Conservation (phyloP, 495 filamentous ascomycete genomes). For the Penicillium roqueforti region DNA sequence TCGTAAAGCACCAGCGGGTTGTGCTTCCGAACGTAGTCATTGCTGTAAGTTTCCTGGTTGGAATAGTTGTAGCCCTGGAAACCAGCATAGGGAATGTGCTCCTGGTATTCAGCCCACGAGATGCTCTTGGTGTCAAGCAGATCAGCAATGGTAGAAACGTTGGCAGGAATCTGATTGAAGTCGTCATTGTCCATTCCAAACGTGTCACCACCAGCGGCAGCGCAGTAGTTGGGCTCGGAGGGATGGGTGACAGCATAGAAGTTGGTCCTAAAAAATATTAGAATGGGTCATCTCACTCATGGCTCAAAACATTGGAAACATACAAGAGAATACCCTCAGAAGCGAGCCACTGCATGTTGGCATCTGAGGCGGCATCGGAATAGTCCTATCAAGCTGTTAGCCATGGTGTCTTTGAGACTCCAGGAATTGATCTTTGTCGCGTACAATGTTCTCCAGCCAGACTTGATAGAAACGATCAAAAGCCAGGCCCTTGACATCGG, state of each 20-base stretch:
- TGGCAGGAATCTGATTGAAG: slow-evolving; percentile 50
- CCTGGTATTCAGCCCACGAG: slow-evolving; percentile 66
- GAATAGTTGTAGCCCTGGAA: slow-evolving; percentile 55
- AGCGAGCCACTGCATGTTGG: slow-evolving; percentile 53
- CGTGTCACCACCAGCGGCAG: slow-evolving; percentile 57
- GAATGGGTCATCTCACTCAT: background rate
- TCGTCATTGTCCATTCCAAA: slow-evolving; percentile 68
- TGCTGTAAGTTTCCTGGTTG: slow-evolving; percentile 46
- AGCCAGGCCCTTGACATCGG: slow-evolving; percentile 55
- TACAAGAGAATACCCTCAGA: slow-evolving; percentile 55
- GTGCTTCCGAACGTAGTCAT: slow-evolving; percentile 73
- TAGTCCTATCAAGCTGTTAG: slow-evolving; percentile 44
- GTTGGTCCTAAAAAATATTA: slow-evolving; percentile 39
- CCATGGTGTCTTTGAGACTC: slow-evolving; percentile 14
- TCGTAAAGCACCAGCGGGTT: slow-evolving; percentile 61
- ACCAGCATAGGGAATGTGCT: slow-evolving; percentile 63
- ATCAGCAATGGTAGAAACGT: slow-evolving; percentile 64
- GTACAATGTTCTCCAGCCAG: slow-evolving; percentile 70
- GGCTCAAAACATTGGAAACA: background rate
- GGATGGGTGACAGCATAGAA: slow-evolving; percentile 62
- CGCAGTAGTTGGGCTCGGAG: slow-evolving; percentile 68
- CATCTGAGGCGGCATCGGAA: slow-evolving; percentile 43
- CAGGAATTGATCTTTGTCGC: slow-evolving; percentile 32
- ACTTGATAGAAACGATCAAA: slow-evolving; percentile 66
- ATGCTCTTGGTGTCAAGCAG: slow-evolving; percentile 63